phyloP scores from a whole-genome alignment of 1,284 basidiomycete species.

The Cutaneotrichosporon sp. region DNA sequence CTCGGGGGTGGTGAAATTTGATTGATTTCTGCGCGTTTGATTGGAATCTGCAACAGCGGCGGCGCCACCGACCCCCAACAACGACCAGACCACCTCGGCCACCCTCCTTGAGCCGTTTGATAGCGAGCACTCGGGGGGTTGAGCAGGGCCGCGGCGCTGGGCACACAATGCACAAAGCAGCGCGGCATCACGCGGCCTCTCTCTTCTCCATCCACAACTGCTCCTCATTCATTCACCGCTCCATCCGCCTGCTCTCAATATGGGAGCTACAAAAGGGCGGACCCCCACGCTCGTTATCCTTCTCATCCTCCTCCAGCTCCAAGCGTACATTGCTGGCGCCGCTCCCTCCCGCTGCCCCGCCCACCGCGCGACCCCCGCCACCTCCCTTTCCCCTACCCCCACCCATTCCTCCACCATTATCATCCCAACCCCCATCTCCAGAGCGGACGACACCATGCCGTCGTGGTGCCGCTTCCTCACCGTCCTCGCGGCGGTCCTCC shows the following conservation, averaged over 20 bases:
- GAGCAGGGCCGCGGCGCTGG: neutral
- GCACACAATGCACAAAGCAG: neutral
- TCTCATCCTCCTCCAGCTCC: neutral
- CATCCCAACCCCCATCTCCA: neutral
- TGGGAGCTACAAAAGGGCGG: neutral
- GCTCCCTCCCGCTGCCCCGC: neutral
- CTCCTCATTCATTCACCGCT: neutral
- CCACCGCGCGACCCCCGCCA: neutral
- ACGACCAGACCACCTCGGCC: neutral
- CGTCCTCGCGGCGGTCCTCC: neutral
- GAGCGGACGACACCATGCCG: neutral
- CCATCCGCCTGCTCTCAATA: neutral
- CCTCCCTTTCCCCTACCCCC: too few relatives aligned
- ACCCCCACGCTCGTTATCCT: neutral
- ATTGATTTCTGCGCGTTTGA: neutral
- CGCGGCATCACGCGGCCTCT: neutral
- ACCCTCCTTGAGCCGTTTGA: neutral
- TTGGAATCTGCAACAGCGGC: neutral
- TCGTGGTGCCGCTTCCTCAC: constrained; percentile 6
- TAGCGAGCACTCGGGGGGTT: neutral
- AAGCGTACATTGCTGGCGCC: neutral
- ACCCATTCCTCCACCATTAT: too few relatives aligned
- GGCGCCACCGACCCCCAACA: neutral
- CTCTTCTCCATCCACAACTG: neutral
- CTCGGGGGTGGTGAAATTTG: neutral